Conservation (phyloP, 2,329 filamentous ascomycete species). For the Fusarium humuli region DNA sequence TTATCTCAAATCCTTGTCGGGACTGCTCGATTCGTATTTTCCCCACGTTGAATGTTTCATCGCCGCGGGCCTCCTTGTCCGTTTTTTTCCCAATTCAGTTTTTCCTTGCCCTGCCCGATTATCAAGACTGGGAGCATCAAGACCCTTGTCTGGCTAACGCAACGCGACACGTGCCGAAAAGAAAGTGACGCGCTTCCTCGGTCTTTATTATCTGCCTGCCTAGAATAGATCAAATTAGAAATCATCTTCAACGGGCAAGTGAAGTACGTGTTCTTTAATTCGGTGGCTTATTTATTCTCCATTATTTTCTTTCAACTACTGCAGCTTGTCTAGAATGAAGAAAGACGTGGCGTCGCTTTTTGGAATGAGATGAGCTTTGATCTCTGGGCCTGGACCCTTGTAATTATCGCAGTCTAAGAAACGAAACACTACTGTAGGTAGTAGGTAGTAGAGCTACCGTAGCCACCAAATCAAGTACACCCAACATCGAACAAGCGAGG, state of each 20-base stretch:
- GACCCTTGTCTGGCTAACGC: conserved; percentile 8
- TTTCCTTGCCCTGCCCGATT: conserved; percentile 14
- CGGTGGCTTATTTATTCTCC: not conserved
- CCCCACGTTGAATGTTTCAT: conserved; percentile 48
- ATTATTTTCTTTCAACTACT: conserved; percentile 7
- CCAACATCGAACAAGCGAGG: conserved; percentile 31
- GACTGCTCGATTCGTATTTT: conserved; percentile 46
- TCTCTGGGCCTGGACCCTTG: conserved; percentile 21
- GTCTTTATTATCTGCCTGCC: not conserved
- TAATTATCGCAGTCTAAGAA: conserved; percentile 20
- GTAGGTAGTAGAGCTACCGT: not conserved
- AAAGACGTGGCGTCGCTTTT: conserved; percentile 16
- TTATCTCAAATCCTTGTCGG: conserved; percentile 19
- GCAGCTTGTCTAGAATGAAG: conserved; percentile 1
- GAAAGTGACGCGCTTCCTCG: conserved; percentile 32
- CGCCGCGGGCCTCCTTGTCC: conserved; percentile 34
- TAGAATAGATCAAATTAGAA: conserved; percentile 1
- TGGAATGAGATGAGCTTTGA: conserved; percentile 39
- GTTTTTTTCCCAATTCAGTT: conserved; percentile 30
- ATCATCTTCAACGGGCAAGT: conserved; percentile 6
- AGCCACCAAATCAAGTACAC: conserved; percentile 24
- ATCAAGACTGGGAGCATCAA: conserved; percentile 2
- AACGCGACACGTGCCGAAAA: conserved; percentile 39
- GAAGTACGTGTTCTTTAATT: not conserved
- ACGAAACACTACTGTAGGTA: conserved; percentile 39